Evolutionary conservation across 106 monocot genomes (phyloP), one percentile per base, ranked within the genome.

Genomic region (Dendrobium catenatum): DNA sequence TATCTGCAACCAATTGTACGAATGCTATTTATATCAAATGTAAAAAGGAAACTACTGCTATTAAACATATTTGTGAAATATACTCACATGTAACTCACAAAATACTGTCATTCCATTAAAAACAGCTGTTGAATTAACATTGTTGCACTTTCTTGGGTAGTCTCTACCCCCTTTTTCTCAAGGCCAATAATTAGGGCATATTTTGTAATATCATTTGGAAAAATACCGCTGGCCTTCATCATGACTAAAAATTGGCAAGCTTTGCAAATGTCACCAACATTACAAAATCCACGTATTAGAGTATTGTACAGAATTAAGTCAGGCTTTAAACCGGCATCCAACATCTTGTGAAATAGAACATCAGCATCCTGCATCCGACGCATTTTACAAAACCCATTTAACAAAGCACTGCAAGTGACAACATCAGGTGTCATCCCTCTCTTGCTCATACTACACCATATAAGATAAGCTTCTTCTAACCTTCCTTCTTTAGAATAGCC

Each of bases 251-350:
- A 74, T 20, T 77, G 29, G 24, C 26, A 58, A 42, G 88, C 88
- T 82, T 88, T 86, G 55, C 6, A 42, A 54, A 84, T 41, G 74
- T 82, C 55, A 49, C 88, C 88, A 64, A 82, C 84, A 11, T 70
- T 78, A 82, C 88, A 90, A 75, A 86, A 88, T 58, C 90, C 90
- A 58, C 29, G 75, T 46, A 90, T 19, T 7, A 90, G 79, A 78
- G 80, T 88, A 73, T 88, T 90, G 68, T 86, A 90, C 77, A 90
- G 43, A 61, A 83, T 80, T 75, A 90, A 72, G 55, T 90, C 90
- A 82, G 90, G 86, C 68, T 72, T n/a, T 76, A 90, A 79, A 47
- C 88, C 90, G 47, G 76, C 49, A 83, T 84, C 84, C 77, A 88
- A 55, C 88, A 90, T 86, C 78, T 84, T 86, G 15, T 79, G 77